Base-by-base conservation (phyloP, 345 rosid species). In the Rubroshorea leprosula region DNA sequence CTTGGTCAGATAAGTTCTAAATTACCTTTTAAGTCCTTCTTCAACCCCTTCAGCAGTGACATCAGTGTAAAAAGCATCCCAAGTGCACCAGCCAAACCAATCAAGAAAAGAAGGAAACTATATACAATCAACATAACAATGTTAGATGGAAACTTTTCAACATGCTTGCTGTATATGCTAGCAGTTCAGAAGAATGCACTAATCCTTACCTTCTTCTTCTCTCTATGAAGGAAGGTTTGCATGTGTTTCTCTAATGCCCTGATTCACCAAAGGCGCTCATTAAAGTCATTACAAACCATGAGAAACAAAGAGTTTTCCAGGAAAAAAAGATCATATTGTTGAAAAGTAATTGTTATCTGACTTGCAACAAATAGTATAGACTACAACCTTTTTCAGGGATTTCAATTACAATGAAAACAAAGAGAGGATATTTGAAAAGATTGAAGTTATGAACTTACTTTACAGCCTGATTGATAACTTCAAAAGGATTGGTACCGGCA, bases 31-130 rank as follows among this genome's bases (percentile, higher is more conserved):
- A 56, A 93, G 97, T 57, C 99, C 99, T 62, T 89, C 85, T 58
- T 85, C 80, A 41, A 89, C 97, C 29, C 96, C 99, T 69, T 89
- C 95, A 0, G 99, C 96, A 16, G 97, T 93, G 69, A 89, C 97
- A 39, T 93, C 95, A 20, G 96, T 87, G 74, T 93, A 93, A 72
- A 87, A 93, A 14, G 99, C 99, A 67, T 93, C 97, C 99, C 99
- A 93, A n/a, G 99, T 93, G 82, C 99, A 93, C 99, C 99, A 93
- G 60, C 99, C 97, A 68, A 93, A 89, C 96, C 97, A 93, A 66
- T 93, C 96, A 31, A 87, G 76, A 71, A 93, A 78, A 62, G 90
- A 76, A 66, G 97, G 97, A 75, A 89, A 62, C 96, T 93, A 55
- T 23, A 65, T 19, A 54, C 17, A 64, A 52, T 27, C 38, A 67